Base-by-base conservation (phyloP, 257 asterid species). In the Penstemon eatonii region DNA sequence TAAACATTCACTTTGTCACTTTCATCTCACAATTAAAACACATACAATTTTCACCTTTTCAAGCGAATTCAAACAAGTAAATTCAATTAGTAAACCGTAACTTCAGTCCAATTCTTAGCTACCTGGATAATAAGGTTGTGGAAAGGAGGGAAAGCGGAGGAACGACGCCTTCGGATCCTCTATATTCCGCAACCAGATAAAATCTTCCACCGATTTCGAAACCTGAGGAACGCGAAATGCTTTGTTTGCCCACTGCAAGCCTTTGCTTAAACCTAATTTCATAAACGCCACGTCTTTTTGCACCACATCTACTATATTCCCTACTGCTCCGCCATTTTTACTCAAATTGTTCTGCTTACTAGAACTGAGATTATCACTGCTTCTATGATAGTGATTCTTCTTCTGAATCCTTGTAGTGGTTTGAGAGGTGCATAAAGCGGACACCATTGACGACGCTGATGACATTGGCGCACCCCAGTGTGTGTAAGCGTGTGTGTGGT, bases 61-160 rank as follows among this genome's bases (percentile, higher is more conserved):
- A 6, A 33, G 42, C 38, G 4, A 6, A 40, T 37, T 38, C n/a
- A 4, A 56, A 33, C 15, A 36, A 5, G 13, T 3, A 39, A 18
- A 5, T 25, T 4, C 60, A 25, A 25, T 25, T 25, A 25, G 33
- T 25, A 25, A 25, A 25, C 33, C 2, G 33, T 25, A 25, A 25
- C 33, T 25, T 25, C 33, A 25, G 33, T 25, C 10, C 62, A 25
- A 69, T 55, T 37, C 55, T 19, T 7, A 42, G 62, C 45, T 67
- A 84, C 97, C 96, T 82, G 95, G 84, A 75, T 90, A 93, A 52
- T 45, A 80, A 72, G 99, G 97, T 78, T 85, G 89, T 60, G 99
- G 95, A 91, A 93, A 85, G 12, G 86, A 67, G 53, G 92, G 90
- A 55, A 74, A 45, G 74, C 41, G 76, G 19, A 66, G 70, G 39